Conservation (phyloP, 2,329 filamentous ascomycete species). For the Beauveria sp. region DNA sequence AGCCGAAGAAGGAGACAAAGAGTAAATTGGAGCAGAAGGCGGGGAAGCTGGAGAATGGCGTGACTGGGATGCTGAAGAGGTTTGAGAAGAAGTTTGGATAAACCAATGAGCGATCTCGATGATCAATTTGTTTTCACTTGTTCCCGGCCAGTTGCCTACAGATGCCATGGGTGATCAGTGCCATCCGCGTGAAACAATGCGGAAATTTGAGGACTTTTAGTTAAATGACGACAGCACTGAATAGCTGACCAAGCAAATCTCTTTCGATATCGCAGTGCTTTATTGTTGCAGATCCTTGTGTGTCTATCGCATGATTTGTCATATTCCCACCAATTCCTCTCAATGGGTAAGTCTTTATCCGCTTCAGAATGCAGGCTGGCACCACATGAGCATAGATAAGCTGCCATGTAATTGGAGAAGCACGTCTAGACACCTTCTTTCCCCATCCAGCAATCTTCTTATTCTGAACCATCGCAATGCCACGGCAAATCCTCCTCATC, state of each 20-base stretch:
- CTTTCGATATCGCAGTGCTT: neutral
- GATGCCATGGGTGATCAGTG: neutral
- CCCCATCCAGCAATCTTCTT: too few species aligned
- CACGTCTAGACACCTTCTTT: too few species aligned
- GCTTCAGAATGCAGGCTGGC: neutral
- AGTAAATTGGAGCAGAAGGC: conserved; percentile 58
- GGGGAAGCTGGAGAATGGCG: conserved; percentile 59
- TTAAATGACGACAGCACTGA: neutral
- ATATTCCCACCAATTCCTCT: too few species aligned
- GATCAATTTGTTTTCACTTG: neutral
- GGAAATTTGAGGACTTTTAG: neutral
- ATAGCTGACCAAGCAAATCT: neutral
- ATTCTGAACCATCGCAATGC: conserved; percentile 19
- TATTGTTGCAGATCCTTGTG: neutral
- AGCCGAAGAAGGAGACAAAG: conserved; percentile 36
- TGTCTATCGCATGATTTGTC: too few species aligned
- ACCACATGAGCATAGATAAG: neutral
- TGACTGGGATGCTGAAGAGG: conserved; percentile 67
- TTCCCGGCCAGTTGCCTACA: neutral
- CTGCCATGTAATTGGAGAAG: too few species aligned
- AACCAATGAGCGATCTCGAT: neutral
- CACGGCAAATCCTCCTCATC: conserved; percentile 56
- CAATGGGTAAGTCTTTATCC: neutral
- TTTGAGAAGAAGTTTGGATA: conserved; percentile 67
- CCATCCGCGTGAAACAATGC: neutral